These are phyloP conservation scores for Priceomyces castillae DNA, from an alignment of 805 yeast species.

Conservation along the genomic window DNA sequence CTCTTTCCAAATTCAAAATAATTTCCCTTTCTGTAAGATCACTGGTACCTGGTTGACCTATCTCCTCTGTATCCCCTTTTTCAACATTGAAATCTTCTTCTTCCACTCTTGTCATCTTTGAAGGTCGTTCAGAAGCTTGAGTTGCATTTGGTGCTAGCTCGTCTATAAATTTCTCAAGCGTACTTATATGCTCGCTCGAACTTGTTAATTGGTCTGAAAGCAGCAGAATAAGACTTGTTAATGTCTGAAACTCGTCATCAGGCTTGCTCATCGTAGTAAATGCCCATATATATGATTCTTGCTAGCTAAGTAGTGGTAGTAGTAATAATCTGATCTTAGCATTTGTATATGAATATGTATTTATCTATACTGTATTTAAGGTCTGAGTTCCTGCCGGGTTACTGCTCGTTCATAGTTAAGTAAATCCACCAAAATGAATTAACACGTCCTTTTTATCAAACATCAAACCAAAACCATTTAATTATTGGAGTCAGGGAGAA, in stretches of 20 bases:
- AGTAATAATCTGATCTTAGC: background rate
- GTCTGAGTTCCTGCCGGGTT: slow-evolving; percentile 1
- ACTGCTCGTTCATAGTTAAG: background rate
- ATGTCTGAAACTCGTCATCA: slow-evolving; percentile 18
- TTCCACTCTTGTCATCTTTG: background rate
- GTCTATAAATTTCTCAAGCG: slow-evolving; percentile 17
- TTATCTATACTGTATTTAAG: background rate
- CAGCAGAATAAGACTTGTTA: slow-evolving; percentile 16
- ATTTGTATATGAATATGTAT: no score
- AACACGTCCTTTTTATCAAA: background rate
- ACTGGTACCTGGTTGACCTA: slow-evolving; percentile 46
- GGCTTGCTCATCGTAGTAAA: slow-evolving; percentile 15
- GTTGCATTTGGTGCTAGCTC: slow-evolving; percentile 17
- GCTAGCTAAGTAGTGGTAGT: background rate
- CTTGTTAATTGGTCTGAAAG: slow-evolving; percentile 17
- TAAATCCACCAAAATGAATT: background rate
- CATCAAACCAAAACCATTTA: background rate
- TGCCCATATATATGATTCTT: background rate
- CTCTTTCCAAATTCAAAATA: slow-evolving; percentile 25
- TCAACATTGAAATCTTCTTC: background rate
- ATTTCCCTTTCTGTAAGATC: slow-evolving; percentile 11
- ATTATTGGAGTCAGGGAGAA: background rate
- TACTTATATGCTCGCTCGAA: slow-evolving; percentile 17
- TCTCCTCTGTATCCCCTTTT: background rate
- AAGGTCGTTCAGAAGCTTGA: slow-evolving; percentile 4